phyloP scores from a whole-genome alignment of 768 basidiomycete species.

The Tubosaeta sp. region DNA sequence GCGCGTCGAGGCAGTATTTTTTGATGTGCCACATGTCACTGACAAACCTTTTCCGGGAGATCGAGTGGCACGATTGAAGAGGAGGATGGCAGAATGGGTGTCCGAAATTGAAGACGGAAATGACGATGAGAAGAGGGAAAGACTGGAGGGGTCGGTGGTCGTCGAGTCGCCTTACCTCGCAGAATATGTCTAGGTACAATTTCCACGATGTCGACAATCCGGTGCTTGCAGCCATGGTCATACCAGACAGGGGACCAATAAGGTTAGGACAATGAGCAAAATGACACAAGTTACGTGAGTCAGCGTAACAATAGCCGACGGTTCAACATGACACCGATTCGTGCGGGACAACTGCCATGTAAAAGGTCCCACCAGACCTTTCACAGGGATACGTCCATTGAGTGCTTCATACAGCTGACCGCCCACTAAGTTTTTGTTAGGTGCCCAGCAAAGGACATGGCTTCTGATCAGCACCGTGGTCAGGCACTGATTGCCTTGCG shows the following conservation, averaged over 20 bases:
- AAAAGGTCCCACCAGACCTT: not conserved
- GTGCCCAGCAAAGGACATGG: not conserved
- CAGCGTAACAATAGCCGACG: not conserved
- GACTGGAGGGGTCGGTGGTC: constrained; percentile 6
- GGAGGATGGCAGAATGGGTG: not conserved
- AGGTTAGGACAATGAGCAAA: not conserved
- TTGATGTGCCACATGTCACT: constrained; percentile 6
- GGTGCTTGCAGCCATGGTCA: not conserved
- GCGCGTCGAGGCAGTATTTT: constrained; percentile 9
- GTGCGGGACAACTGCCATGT: not conserved
- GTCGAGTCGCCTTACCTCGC: constrained; percentile 8
- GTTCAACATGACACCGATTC: not conserved
- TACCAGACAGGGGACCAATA: no score
- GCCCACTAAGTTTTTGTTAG: not conserved
- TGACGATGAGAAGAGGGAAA: not conserved
- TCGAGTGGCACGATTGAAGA: not conserved
- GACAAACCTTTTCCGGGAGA: not conserved
- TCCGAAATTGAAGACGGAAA: not conserved
- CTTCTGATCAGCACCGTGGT: no score
- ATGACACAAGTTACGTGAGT: not conserved
- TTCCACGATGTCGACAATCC: not conserved
- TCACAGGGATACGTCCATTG: not conserved
- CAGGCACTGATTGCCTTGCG: not conserved
- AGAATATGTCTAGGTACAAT: constrained; percentile 3
- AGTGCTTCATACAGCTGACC: not conserved